Percentiles rank a stretch among this genome's conserved stretches.
Conservation (phyloP, 2,329 filamentous ascomycete genomes). For the Hypomyces rosellus region DNA sequence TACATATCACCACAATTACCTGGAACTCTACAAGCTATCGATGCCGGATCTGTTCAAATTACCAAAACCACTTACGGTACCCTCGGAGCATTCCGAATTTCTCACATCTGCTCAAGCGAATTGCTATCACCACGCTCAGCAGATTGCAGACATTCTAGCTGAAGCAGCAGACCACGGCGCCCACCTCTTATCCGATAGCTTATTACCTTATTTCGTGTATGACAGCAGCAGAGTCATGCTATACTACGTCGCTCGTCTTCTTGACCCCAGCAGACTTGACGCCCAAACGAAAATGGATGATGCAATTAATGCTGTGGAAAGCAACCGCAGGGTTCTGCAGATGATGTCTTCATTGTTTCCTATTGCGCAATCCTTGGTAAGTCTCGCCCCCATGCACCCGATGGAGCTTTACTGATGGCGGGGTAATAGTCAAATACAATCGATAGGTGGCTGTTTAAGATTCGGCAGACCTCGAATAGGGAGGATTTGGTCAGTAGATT, state of each 20-base stretch:
- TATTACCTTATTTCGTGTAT: constrained; percentile 41
- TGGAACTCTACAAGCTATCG: constrained; percentile 40
- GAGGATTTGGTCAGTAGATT: constrained; percentile 17
- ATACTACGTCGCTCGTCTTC: constrained; percentile 39
- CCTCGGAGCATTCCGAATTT: constrained; percentile 32
- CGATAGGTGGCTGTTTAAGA: constrained; percentile 33
- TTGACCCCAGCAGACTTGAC: constrained; percentile 30
- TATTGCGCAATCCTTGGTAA: constrained; percentile 32
- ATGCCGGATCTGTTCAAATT: constrained; percentile 40
- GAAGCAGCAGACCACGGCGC: constrained; percentile 35
- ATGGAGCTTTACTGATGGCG: background rate
- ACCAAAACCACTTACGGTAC: constrained; percentile 34
- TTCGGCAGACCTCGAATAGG: constrained; percentile 24
- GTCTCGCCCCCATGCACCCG: constrained; percentile 9
- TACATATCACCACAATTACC: constrained; percentile 40
- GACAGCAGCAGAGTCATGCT: constrained; percentile 43
- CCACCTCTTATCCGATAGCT: constrained; percentile 35
- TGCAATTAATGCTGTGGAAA: constrained; percentile 34
- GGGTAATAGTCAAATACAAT: constrained; percentile 29
- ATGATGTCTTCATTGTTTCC: constrained; percentile 34
- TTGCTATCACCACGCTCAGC: constrained; percentile 33
- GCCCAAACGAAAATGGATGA: constrained; percentile 31
- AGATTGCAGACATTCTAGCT: constrained; percentile 32
- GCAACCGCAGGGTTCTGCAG: constrained; percentile 30
- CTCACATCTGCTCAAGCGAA: constrained; percentile 30